Conservation (phyloP, 148 eudicot species). For the Persicaria tinctoria region DNA sequence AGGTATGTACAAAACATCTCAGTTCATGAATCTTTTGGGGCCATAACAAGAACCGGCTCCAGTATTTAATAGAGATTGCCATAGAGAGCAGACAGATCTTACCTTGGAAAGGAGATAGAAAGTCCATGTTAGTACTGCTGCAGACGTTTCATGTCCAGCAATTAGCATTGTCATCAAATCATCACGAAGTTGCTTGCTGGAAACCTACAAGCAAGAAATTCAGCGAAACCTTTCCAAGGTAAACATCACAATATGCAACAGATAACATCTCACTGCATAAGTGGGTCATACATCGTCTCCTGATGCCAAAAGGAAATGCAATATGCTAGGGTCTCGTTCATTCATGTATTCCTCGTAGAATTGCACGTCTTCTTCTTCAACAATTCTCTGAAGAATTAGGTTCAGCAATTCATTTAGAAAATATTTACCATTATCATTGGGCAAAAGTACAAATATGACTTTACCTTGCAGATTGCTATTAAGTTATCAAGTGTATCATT, state of each 20-base stretch:
- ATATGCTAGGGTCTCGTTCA: conserved; percentile 97
- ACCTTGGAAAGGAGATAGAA: conserved; percentile 94
- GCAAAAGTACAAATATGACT: conserved; percentile 13
- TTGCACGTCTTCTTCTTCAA: conserved; percentile 88
- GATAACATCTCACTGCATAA: background rate
- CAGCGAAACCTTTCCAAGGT: conserved; percentile 11
- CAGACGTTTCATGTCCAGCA: conserved; percentile 99
- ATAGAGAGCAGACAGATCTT: background rate
- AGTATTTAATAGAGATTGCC: background rate
- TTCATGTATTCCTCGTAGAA: conserved; percentile 97
- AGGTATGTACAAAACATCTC: no score
- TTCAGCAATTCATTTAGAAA: conserved; percentile 9
- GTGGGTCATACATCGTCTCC: conserved; percentile 74
- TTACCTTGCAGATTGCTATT: conserved; percentile 91
- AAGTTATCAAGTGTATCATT: conserved; percentile 72
- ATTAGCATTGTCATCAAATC: conserved; percentile 96
- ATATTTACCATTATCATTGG: background rate
- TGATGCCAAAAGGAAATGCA: conserved; percentile 92
- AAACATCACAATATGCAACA: background rate
- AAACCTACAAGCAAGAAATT: conserved; percentile 46
- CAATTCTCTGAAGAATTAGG: conserved; percentile 60
- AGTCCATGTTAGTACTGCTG: conserved; percentile 97
- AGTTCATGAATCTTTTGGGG: no score
- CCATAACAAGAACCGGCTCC: no score
- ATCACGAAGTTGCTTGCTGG: conserved; percentile 99